These are phyloP conservation scores for Boletus tomentosulus DNA, from an alignment of 768 basidiomycete species.

Conservation along the genomic window DNA sequence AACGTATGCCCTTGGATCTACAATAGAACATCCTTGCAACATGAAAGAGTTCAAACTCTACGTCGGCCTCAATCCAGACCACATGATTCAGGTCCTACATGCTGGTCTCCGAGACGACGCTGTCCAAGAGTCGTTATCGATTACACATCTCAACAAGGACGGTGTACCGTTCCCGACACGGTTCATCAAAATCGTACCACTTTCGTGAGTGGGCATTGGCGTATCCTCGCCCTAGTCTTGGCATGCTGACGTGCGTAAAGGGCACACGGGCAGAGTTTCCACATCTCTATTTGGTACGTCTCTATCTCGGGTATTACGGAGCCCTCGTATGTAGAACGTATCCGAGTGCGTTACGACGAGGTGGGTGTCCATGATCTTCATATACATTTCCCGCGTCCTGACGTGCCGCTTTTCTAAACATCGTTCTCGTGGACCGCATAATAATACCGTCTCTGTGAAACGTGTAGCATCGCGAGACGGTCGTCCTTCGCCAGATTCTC, in stretches of 20 bases:
- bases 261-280: conserved; percentile 68
- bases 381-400: too few relatives aligned
- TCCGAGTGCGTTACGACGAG: conserved; percentile 55
- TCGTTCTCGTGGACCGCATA: background rate
- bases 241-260: conserved; percentile 31
- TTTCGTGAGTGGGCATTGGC: conserved; percentile 50
- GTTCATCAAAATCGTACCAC: conserved; percentile 70
- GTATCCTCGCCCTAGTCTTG: background rate
- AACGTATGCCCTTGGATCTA: background rate
- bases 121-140: conserved; percentile 57
- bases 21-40: conserved; percentile 78
- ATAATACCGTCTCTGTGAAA: background rate
- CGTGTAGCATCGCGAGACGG: conserved; percentile 59
- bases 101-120: conserved; percentile 62
- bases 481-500: conserved; percentile 51
- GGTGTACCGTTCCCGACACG: conserved; percentile 60
- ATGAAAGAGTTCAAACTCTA: conserved; percentile 79
- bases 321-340: conserved; percentile 50
- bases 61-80: conserved; percentile 59
- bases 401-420: background rate
- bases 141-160: conserved; percentile 51
- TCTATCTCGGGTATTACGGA: conserved; percentile 58
- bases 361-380: conserved; percentile 37
- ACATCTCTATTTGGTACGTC: conserved; percentile 78
- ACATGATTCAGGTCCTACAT: conserved; percentile 65